phyloP scores from a whole-genome alignment of 805 yeast species.

The Isabelozyma pseudorhagii region DNA sequence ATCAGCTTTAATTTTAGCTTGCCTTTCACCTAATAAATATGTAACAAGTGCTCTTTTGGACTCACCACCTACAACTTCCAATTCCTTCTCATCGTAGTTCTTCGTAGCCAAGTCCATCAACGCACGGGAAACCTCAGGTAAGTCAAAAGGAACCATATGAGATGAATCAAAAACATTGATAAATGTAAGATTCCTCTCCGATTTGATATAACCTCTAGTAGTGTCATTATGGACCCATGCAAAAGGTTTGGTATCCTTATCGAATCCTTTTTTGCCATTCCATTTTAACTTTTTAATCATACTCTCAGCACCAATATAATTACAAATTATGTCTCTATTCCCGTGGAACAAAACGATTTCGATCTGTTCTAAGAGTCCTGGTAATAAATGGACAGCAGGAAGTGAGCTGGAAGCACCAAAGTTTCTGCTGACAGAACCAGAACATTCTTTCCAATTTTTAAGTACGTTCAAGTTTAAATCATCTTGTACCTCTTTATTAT shows the following conservation, averaged over 20 bases:
- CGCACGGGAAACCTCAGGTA: conserved; percentile 66
- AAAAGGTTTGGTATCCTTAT: conserved; percentile 23
- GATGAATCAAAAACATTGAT: conserved; percentile 72
- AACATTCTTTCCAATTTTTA: conserved; percentile 77
- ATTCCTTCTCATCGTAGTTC: conserved; percentile 21
- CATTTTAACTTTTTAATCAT: conserved; percentile 62
- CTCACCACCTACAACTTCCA: background rate
- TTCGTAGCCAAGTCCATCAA: conserved; percentile 53
- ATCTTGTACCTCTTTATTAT: conserved; percentile 40
- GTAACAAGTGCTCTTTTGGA: conserved; percentile 20
- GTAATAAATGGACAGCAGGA: conserved; percentile 68
- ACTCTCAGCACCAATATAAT: conserved; percentile 69
- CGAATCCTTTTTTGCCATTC: conserved; percentile 57
- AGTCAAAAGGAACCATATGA: conserved; percentile 92
- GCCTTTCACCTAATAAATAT: conserved; percentile 26
- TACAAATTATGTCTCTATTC: conserved; percentile 85
- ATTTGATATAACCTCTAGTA: conserved; percentile 35
- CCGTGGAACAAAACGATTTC: conserved; percentile 82
- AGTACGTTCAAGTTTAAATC: conserved; percentile 48
- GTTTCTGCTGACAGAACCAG: conserved; percentile 48
- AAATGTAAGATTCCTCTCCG: conserved; percentile 72
- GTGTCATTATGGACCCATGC: conserved; percentile 46
- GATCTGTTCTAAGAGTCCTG: conserved; percentile 53
- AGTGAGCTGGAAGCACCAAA: conserved; percentile 51
- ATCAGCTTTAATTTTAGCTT: conserved; percentile 1